These are phyloP conservation scores for Cicer pinnatifidum DNA, from an alignment of 306 rosid species.

Conservation along the genomic window DNA sequence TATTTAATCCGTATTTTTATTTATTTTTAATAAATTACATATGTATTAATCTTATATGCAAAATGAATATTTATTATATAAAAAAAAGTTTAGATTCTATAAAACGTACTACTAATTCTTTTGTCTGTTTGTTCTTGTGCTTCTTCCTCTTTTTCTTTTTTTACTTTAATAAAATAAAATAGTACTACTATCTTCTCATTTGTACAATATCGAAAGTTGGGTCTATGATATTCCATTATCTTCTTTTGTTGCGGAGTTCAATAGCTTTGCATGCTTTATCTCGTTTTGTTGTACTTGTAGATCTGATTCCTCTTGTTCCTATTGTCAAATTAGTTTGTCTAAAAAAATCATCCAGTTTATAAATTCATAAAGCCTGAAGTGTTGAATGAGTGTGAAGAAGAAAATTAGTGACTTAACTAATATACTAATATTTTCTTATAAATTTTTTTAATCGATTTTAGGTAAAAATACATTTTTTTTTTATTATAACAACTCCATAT, in stretches of 20 bases:
- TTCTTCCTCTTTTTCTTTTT: conserved; percentile 32
- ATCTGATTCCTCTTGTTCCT: conserved; percentile 55
- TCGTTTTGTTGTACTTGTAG: conserved; percentile 33
- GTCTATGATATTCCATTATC: conserved; percentile 42
- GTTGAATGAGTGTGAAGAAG: too few species aligned
- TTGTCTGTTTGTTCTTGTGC: conserved; percentile 46
- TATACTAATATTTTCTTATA: too few species aligned
- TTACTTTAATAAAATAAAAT: conserved; percentile 31
- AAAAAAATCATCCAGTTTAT: neutral
- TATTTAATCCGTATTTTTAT: too few species aligned
- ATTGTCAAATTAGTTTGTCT: conserved; percentile 35
- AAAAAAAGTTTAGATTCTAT: conserved; percentile 47
- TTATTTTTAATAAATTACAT: neutral
- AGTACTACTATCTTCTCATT: conserved; percentile 5
- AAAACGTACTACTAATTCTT: conserved; percentile 42
- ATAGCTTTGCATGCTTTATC: conserved; percentile 26
- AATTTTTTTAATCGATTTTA: conserved; percentile 34
- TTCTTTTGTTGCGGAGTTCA: conserved; percentile 42
- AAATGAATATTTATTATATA: conserved; percentile 48
- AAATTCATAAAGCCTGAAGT: too few species aligned
- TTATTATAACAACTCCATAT: conserved; percentile 49
- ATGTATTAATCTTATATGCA: conserved; percentile 42
- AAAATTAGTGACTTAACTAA: too few species aligned
- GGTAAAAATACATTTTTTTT: conserved; percentile 24
- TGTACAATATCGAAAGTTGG: conserved; percentile 33